Percentiles rank a stretch among this genome's conserved stretches.
Evolutionary conservation across 192 early-diverging fungal genomes (phyloP).

Genomic region (Oehlia diaphana): DNA sequence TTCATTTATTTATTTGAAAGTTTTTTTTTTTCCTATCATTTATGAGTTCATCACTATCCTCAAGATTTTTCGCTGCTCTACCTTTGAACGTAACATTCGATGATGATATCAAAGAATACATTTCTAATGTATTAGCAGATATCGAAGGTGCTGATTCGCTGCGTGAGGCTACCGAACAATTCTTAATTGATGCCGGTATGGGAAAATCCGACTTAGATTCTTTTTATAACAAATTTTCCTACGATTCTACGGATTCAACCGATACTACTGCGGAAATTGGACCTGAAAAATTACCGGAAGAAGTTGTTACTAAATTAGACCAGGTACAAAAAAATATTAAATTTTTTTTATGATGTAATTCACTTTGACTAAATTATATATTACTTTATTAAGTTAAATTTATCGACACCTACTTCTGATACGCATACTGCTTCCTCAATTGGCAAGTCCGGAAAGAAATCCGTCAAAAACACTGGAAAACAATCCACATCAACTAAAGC

Average conservation of each 20-base stretch:
- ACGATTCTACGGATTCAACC: neutral
- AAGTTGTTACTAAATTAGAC: conserved; percentile 37
- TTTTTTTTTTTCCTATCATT: neutral
- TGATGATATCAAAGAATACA: conserved; percentile 37
- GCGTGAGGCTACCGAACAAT: conserved; percentile 64
- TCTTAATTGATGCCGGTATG: conserved; percentile 63
- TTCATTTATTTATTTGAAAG: no score
- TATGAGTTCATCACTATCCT: neutral
- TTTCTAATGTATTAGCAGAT: conserved; percentile 35
- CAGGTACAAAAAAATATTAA: conserved; percentile 44
- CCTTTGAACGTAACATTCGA: conserved; percentile 33
- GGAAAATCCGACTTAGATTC: conserved; percentile 46
- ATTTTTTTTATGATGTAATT: conserved; percentile 37
- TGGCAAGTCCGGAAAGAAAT: conserved; percentile 9
- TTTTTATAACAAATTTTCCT: conserved; percentile 37
- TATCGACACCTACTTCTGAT: conserved; percentile 14
- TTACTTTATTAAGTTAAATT: conserved; percentile 35
- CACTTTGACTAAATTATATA: conserved; percentile 32
- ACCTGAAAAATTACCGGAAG: neutral
- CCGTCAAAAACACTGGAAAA: conserved; percentile 4
- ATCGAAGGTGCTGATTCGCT: conserved; percentile 44
- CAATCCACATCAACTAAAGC: conserved; percentile 12
- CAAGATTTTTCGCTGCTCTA: conserved; percentile 32
- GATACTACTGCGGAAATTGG: neutral
- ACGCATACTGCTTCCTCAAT: neutral